Base-by-base conservation (phyloP, 495 filamentous ascomycete species). In the Hyaloscypha hepaticicola region DNA sequence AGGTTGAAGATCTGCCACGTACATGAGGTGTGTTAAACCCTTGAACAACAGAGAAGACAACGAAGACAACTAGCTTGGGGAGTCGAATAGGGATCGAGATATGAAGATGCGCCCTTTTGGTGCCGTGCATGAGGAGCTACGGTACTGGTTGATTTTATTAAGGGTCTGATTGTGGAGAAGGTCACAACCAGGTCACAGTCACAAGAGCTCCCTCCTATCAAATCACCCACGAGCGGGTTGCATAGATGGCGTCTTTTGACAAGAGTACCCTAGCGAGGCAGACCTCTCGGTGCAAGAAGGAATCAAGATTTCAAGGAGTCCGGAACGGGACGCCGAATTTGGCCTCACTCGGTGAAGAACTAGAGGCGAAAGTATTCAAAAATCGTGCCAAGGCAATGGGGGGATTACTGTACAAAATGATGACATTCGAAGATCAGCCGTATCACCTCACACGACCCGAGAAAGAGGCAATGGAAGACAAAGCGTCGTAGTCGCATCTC, bases 1-100 rank as follows among this genome's bases (percentile, higher is more conserved):
- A 28, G n/a, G 31, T 16, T 60, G 22, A 34, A 22, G 58, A 60
- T 60, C 58, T 60, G 58, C 58, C 58, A 60, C 58, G 58, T 60
- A 49, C 58, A 50, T 49, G 22, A 24, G 5, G 6, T n/a, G 8
- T 12, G 5, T 21, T 53, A 19, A 16, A 53, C 25, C 22, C 38
- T 21, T 53, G 50, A 24, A 16, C n/a, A n/a, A n/a, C n/a, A n/a
- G n/a, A n/a, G n/a, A 53, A 6, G 50, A 25, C n/a, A 5, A 53
- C 7, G 5, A 53, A 53, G 25, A 53, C 50, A 53, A 45, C 8
- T 8, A 19, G 50, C 50, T 27, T 25, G 25, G 22, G 22, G n/a
- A 25, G 14, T 53, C 50, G 50, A 53, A 53, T 53, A 7, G 50
- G 25, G 50, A 50, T n/a, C 19, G 22, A 16, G 48, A 53, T 19